These are phyloP conservation scores for Phytophthora sp. DNA, from an alignment of 352 stramenopile species.

Conservation along the genomic window DNA sequence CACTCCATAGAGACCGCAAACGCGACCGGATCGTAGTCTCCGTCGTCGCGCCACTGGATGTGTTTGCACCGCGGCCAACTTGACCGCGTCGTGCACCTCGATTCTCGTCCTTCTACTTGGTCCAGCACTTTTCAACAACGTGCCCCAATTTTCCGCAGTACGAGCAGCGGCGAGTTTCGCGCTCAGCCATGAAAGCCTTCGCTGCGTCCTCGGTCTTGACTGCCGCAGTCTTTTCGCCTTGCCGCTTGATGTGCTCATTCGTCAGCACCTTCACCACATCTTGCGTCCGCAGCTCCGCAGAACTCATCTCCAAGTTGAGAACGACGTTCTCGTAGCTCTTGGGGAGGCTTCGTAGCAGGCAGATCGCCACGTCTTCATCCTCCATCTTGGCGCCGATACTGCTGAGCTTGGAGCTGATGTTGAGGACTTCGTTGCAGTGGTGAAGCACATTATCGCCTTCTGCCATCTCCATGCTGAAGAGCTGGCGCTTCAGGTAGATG, in stretches of 20 bases:
- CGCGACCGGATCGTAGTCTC: conserved; percentile 4
- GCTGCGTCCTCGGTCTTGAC: conserved; percentile 19
- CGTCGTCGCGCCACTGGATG: conserved; percentile 1
- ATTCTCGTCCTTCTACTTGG: conserved; percentile 24
- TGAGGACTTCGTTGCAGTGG: conserved; percentile 19
- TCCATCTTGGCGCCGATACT: conserved; percentile 12
- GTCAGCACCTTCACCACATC: conserved; percentile 24
- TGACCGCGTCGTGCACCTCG: background rate
- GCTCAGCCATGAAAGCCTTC: conserved; percentile 18
- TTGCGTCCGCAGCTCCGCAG: conserved; percentile 1
- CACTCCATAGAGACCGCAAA: conserved; percentile 19
- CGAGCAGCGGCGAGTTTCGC: conserved; percentile 4
- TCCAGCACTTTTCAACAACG: conserved; percentile 19
- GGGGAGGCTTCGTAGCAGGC: conserved; percentile 4
- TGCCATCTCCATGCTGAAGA: conserved; percentile 20
- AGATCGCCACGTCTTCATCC: conserved; percentile 18
- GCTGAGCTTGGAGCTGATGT: conserved; percentile 12
- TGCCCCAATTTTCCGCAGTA: conserved; percentile 26
- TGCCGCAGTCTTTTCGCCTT: conserved; percentile 6
- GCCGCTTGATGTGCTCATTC: conserved; percentile 22
- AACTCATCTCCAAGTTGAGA: conserved; percentile 13
- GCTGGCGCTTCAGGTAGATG: conserved; percentile 30
- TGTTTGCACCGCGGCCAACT: conserved; percentile 26
- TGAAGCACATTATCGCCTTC: conserved; percentile 18
- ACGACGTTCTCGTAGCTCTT: conserved; percentile 20